Evolutionary conservation across 2,329 filamentous ascomycete species (phyloP), one percentile per base, ranked within the genome.

Genomic region (Penicillium fuscoglaucum): DNA sequence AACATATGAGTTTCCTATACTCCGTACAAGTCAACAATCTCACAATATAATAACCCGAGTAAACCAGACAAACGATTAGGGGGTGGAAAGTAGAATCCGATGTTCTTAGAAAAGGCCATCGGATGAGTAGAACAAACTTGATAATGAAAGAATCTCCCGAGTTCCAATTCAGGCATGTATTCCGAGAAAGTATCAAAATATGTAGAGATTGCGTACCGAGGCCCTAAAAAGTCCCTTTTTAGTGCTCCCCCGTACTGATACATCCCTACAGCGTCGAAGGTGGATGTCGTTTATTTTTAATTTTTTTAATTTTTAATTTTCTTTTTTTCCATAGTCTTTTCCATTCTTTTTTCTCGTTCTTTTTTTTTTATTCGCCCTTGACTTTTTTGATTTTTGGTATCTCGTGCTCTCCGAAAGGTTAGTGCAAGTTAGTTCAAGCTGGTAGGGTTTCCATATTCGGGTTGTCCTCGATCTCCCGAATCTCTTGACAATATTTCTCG

Each of bases 401-500:
- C 13, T 39, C 41, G 31, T 46, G 50, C 28, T 26, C 28, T n/a
- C 8, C 7, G 9, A 39, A 39, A 31, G 12, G 35, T 39, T 45
- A 21, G 24, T 47, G 12, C 10, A 31, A 31, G 35, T 37, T 35
- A 21, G n/a, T 40, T n/a, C 28, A 46, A 21, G 31, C n/a, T 24
- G 15, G 17, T 15, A 10, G 17, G n/a, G 4, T 26, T 40, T 44
- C 37, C 46, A 44, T 43, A 21, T 48, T 29, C 17, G 33, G 35
- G n/a, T n/a, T 28, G n/a, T 24, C 26, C 35, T 52, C 24, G 49
- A 46, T 40, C 28, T 39, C 6, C 50, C 37, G 29, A 37, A 52
- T 60, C 49, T 51, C 55, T 37, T 24, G 47, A 51, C 44, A 39
- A n/a, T 48, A 50, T 43, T 17, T 10, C 52, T 40, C 26, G 28